Percentiles rank a stretch among this genome's conserved stretches.
phyloP scores from a whole-genome alignment of 208 protist species.

The Acanthamoeba healyi region DNA sequence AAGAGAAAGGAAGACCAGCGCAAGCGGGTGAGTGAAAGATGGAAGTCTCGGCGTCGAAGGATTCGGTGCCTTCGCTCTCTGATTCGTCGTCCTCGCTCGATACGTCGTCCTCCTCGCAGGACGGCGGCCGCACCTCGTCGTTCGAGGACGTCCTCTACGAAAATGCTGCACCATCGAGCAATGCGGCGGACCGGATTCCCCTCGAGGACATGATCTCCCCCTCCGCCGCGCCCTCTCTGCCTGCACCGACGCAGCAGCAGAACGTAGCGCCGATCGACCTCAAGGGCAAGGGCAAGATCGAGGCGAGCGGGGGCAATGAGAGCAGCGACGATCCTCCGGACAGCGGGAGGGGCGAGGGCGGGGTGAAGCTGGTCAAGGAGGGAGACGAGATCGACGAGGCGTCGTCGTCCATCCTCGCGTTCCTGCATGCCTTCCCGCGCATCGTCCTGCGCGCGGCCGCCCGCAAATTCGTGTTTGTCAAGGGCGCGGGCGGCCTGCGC shows the following conservation, averaged over 20 bases:
- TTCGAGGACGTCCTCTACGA: not conserved
- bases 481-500: slow-evolving; percentile 22
- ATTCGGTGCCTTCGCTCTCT: not conserved
- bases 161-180: no score
- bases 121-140: not conserved
- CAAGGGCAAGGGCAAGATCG: not conserved
- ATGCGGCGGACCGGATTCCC: not conserved
- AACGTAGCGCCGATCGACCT: not conserved
- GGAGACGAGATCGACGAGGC: not conserved
- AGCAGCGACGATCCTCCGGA: not conserved
- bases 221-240: not conserved
- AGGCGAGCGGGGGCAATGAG: not conserved
- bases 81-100: not conserved
- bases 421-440: slow-evolving; percentile 10
- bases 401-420: not conserved
- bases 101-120: not conserved
- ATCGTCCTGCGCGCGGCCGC: not conserved
- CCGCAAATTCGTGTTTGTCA: slow-evolving; percentile 26
- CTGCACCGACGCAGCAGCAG: not conserved
- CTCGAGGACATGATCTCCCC: not conserved
- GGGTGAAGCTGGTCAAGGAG: slow-evolving; percentile 8
- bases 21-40: not conserved
- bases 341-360: not conserved
- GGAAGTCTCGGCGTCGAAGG: not conserved
- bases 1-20: not conserved